Conservation (phyloP, 139 green algal species). For the Penium margaritaceum region DNA sequence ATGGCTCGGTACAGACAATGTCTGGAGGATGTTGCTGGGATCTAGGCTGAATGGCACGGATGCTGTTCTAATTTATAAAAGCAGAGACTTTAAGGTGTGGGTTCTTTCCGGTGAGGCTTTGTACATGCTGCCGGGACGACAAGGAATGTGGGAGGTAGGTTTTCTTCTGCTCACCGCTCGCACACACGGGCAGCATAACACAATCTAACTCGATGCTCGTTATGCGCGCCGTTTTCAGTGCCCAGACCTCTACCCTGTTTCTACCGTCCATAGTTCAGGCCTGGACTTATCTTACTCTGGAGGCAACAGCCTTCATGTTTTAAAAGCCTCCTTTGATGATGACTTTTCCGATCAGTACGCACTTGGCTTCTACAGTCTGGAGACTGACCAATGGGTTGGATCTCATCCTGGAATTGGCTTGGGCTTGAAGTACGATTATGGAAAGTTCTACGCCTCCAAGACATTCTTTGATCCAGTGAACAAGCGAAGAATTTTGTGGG, state of each 20-base stretch:
- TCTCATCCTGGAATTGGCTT: conserved; percentile 12
- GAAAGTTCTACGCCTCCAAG: conserved; percentile 41
- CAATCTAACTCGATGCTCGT: background rate
- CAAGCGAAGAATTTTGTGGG: conserved; percentile 14
- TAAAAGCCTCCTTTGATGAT: conserved; percentile 33
- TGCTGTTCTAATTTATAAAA: conserved; percentile 16
- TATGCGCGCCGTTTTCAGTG: no score
- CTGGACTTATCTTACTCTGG: conserved; percentile 2
- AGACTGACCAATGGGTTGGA: conserved; percentile 9
- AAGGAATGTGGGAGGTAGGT: conserved; percentile 41
- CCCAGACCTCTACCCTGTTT: conserved; percentile 27
- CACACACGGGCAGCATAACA: background rate
- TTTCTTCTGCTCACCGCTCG: background rate
- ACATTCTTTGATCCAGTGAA: conserved; percentile 25
- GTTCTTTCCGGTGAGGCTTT: background rate
- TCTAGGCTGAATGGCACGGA: conserved; percentile 2
- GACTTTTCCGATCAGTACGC: conserved; percentile 14
- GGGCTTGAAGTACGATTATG: conserved; percentile 21
- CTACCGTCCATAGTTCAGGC: background rate
- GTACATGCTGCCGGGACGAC: background rate
- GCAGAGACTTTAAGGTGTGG: conserved; percentile 21
- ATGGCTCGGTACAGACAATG: conserved; percentile 16
- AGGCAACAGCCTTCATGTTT: conserved; percentile 4
- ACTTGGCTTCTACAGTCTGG: conserved; percentile 15
- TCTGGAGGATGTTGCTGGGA: conserved; percentile 31